Evolutionary conservation across 2,329 filamentous ascomycete species (phyloP), one percentile per base, ranked within the genome.

Genomic region (Ophiostoma australiae): DNA sequence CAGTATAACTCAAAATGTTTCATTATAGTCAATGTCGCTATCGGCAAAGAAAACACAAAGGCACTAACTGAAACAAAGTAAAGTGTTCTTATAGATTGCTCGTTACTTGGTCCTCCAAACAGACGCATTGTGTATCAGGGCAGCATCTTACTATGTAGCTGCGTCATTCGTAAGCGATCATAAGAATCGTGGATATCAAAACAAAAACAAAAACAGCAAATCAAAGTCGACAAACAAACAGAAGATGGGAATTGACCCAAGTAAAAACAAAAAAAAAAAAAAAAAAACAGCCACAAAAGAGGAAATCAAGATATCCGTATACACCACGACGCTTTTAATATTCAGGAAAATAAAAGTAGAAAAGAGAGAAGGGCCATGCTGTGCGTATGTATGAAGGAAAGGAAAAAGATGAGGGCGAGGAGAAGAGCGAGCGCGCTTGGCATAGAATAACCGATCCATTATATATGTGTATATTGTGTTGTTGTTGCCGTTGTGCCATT

Each of bases 181-280:
- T 33, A 63, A 35, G 58, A 33, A 63, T 33, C 58, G 23, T 63
- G 58, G 58, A 63, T 63, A 63, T 63, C 58, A 63, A 63, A 27
- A 63, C 58, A 63, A 33, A 13, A 63, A 13, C 23, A 33, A 27
- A 55, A 33, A 63, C 27, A 20, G 13, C 4, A 33, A 17, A 2
- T 17, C 5, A 52, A n/a, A 4, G 48, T n/a, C 15, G n/a, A 35
- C 11, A 20, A 63, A 33, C 2, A 33, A 33, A 17, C 55, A 33
- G 23, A 6, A 33, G 5, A 33, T 5, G 33, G 1, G 6, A 33
- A 35, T 7, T 7, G 17, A 33, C 23, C 13, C 15, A 63, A 33
- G 13, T 7, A 33, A 15, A 17, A 10, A 23, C 35, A 63, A 5
- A 11, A 20, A 27, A 20, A 52, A n/a, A n/a, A 7, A 7, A n/a